phyloP scores from a whole-genome alignment of 2,329 filamentous ascomycete species.

The Immersiporthe knoxdaviesiana region DNA sequence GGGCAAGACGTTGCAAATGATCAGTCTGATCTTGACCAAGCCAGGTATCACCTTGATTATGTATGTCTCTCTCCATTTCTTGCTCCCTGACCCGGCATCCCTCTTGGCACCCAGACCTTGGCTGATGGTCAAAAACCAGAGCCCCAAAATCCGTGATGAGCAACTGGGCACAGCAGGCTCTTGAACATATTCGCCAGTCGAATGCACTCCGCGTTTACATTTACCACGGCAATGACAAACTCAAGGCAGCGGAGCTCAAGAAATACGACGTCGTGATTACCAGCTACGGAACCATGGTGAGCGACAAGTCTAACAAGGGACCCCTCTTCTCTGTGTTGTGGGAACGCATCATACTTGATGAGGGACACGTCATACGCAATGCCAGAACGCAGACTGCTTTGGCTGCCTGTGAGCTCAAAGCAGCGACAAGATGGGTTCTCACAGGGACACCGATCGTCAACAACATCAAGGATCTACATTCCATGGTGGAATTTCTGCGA shows the following conservation, averaged over 20 bases:
- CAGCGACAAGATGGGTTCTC: slow-evolving; percentile 76
- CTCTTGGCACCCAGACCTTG: background rate
- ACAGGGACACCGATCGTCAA: slow-evolving; percentile 86
- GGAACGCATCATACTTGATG: slow-evolving; percentile 80
- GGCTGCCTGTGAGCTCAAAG: slow-evolving; percentile 68
- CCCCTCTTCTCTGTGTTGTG: slow-evolving; percentile 60
- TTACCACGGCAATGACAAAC: slow-evolving; percentile 71
- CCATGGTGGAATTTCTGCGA: slow-evolving; percentile 75
- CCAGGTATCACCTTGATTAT: slow-evolving; percentile 75
- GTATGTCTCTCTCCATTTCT: slow-evolving; percentile 51
- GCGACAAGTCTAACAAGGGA: slow-evolving; percentile 56
- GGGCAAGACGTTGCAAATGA: slow-evolving; percentile 86
- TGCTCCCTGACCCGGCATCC: background rate
- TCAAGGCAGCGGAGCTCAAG: slow-evolving; percentile 60
- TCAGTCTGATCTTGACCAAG: slow-evolving; percentile 71
- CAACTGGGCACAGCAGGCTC: slow-evolving; percentile 84
- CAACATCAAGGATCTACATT: slow-evolving; percentile 78
- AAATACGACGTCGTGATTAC: slow-evolving; percentile 79
- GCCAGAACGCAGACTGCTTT: slow-evolving; percentile 71
- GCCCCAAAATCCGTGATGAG: slow-evolving; percentile 44
- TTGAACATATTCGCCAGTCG: slow-evolving; percentile 69
- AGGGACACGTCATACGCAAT: slow-evolving; percentile 83
- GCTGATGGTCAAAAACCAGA: background rate
- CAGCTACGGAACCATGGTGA: slow-evolving; percentile 76
- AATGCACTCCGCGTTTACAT: slow-evolving; percentile 67